Percentiles rank a stretch among this genome's conserved stretches.
Evolutionary conservation across 768 basidiomycete species (phyloP).

Genomic region (Imleria badia): DNA sequence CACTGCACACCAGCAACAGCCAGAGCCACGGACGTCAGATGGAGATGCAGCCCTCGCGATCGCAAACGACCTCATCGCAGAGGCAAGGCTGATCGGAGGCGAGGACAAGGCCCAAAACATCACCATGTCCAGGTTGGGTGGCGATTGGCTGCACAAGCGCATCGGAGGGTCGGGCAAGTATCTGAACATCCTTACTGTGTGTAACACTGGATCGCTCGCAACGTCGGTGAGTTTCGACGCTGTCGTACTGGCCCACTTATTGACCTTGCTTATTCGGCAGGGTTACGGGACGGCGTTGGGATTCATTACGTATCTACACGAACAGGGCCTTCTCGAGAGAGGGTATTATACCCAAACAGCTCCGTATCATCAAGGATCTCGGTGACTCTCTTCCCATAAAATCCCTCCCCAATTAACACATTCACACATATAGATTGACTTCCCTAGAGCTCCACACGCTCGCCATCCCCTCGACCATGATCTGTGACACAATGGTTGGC

Average conservation of each 20-base stretch:
- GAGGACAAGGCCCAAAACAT: slow-evolving; percentile 89
- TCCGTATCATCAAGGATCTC: slow-evolving; percentile 91
- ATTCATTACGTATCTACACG: slow-evolving; percentile 86
- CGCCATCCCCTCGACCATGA: slow-evolving; percentile 85
- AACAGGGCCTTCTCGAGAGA: slow-evolving; percentile 69
- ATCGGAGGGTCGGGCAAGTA: slow-evolving; percentile 38
- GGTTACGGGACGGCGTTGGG: slow-evolving; percentile 96
- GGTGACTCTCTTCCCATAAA: slow-evolving; percentile 37
- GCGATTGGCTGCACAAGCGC: slow-evolving; percentile 72
- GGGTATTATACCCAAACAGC: slow-evolving; percentile 95
- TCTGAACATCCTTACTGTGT: slow-evolving; percentile 88
- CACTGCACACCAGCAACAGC: slow-evolving; percentile 15
- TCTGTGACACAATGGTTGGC: slow-evolving; percentile 97
- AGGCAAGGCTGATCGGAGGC: slow-evolving; percentile 71
- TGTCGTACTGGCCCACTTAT: slow-evolving; percentile 1
- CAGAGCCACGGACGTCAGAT: slow-evolving; percentile 13
- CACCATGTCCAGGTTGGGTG: slow-evolving; percentile 81
- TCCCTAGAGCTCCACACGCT: slow-evolving; percentile 86
- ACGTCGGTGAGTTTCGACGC: slow-evolving; percentile 60
- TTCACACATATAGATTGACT: slow-evolving; percentile 59
- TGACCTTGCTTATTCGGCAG: slow-evolving; percentile 39
- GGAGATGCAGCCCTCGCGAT: slow-evolving; percentile 43
- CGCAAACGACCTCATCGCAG: slow-evolving; percentile 62
- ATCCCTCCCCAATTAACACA: neutral
- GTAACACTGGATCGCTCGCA: slow-evolving; percentile 96